A percentile compares a stretch with the other conserved stretches of the same genome.
Evolutionary conservation across 2,329 filamentous ascomycete genomes (phyloP).

Genomic region (Ceratocystis albifundus): DNA sequence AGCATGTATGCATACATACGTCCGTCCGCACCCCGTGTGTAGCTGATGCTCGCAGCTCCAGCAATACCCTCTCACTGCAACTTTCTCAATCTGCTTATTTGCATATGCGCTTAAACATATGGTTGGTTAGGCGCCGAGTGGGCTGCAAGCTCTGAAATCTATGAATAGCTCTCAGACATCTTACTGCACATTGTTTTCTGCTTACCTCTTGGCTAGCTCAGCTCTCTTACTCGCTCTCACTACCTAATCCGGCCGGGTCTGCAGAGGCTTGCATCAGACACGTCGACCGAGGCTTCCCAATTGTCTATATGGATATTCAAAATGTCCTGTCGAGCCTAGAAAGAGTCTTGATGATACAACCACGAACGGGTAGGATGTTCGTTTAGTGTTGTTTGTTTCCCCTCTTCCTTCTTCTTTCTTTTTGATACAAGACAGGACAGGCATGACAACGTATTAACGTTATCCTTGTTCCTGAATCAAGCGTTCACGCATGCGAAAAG

Average conservation of each 20-base stretch:
- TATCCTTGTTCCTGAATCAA: neutral
- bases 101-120: neutral
- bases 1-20: neutral
- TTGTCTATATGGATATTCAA: neutral
- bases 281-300: neutral
- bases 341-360: neutral
- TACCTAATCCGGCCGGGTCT: neutral
- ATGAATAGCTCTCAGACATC: too few species aligned
- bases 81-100: neutral
- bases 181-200: too few species aligned
- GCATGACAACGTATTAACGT: neutral
- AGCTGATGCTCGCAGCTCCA: too few species aligned
- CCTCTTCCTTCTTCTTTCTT: neutral
- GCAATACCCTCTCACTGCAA: too few species aligned
- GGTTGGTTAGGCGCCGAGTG: neutral
- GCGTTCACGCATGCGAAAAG: too few species aligned
- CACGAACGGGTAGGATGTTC: neutral
- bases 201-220: neutral
- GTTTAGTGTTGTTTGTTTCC: neutral
- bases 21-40: neutral
- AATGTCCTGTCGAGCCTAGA: too few species aligned
- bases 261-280: neutral
- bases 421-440: neutral
- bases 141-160: too few species aligned
- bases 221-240: neutral